phyloP scores from a whole-genome alignment of 192 early-diverging fungal species.

The Haplosporangium gracile region DNA sequence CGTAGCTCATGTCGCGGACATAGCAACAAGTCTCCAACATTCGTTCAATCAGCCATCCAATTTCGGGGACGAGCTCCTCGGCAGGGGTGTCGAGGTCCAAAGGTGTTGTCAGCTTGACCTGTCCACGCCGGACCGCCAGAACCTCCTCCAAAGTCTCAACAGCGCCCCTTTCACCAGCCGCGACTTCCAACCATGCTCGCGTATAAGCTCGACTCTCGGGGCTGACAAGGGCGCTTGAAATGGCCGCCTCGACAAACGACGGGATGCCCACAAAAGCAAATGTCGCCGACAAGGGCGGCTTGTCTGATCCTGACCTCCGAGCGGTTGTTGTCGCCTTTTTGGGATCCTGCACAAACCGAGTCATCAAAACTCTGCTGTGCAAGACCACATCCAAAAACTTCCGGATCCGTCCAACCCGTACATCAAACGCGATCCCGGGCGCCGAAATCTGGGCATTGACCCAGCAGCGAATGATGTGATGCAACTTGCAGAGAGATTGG shows the following conservation, averaged over 20 bases:
- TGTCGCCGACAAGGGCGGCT: not conserved
- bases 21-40: conserved; percentile 79
- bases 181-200: conserved; percentile 74
- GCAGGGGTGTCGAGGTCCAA: not conserved
- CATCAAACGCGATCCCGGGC: conserved; percentile 58
- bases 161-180: conserved; percentile 60
- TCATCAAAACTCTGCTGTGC: conserved; percentile 62
- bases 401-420: conserved; percentile 70
- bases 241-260: conserved; percentile 77
- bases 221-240: conserved; percentile 77
- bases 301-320: conserved; percentile 5
- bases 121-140: conserved; percentile 9
- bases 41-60: conserved; percentile 83
- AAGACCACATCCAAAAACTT: conserved; percentile 71
- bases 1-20: conserved; percentile 68
- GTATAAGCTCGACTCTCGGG: conserved; percentile 76
- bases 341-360: conserved; percentile 21
- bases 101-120: not conserved
- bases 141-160: conserved; percentile 70
- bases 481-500: conserved; percentile 73
- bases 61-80: conserved; percentile 69
- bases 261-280: conserved; percentile 58
- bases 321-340: not conserved
- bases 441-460: conserved; percentile 71
- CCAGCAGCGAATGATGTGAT: conserved; percentile 78